These are phyloP conservation scores for Colletotrichum viniferum DNA, from an alignment of 2,329 filamentous ascomycete species.

Conservation along the genomic window DNA sequence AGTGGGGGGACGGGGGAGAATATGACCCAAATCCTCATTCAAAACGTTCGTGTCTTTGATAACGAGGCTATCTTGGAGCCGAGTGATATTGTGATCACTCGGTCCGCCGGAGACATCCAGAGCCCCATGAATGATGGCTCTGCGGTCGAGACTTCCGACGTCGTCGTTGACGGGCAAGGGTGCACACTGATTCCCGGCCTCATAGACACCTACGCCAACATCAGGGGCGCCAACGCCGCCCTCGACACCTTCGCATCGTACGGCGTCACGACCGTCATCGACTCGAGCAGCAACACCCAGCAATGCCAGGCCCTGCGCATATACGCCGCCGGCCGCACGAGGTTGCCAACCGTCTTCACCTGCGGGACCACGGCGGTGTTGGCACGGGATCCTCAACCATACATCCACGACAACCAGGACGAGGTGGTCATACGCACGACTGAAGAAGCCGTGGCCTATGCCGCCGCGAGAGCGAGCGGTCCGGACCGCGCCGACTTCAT, in stretches of 20 bases:
- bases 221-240: neutral
- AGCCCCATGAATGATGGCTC: neutral
- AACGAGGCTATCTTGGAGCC: slow-evolving; percentile 7
- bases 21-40: neutral
- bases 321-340: neutral
- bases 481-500: slow-evolving; percentile 29
- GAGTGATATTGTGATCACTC: neutral
- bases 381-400: neutral
- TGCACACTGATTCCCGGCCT: slow-evolving; percentile 4
- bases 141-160: neutral
- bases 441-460: neutral
- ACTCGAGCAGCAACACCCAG: slow-evolving; percentile 9
- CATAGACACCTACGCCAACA: neutral
- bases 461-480: neutral
- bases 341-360: neutral
- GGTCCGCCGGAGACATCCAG: neutral
- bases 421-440: neutral
- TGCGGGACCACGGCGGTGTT: neutral
- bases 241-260: neutral
- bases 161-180: neutral
- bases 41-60: slow-evolving; percentile 20
- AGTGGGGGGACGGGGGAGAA: neutral
- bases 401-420: neutral
- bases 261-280: slow-evolving; percentile 12
- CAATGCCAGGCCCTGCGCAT: slow-evolving; percentile 14